Conservation (phyloP, 2,329 filamentous ascomycete species). For the Amphichorda felina region DNA sequence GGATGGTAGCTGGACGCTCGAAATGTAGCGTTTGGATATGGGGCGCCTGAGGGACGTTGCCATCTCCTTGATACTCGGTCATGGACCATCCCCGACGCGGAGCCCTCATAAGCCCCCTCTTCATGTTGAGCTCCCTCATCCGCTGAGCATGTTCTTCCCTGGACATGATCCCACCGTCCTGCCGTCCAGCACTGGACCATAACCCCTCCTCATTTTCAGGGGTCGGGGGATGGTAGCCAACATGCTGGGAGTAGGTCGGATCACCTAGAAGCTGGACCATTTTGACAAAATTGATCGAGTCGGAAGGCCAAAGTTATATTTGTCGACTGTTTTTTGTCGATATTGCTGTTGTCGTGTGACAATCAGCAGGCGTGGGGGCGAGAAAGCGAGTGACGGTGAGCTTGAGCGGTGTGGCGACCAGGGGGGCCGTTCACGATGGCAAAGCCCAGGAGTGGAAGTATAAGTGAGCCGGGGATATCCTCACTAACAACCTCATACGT, state of each 20-base stretch:
- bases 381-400: too few species aligned
- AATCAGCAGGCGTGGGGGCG: too few species aligned
- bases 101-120: constrained; percentile 21
- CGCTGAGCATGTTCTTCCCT: constrained; percentile 28
- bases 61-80: constrained; percentile 27
- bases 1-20: constrained; percentile 17
- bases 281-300: constrained; percentile 3
- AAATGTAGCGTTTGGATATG: constrained; percentile 11
- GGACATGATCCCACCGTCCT: constrained; percentile 15
- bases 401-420: background rate
- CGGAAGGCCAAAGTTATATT: background rate
- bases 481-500: constrained; percentile 30
- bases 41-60: constrained; percentile 9
- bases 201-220: constrained; percentile 2
- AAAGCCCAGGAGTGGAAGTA: constrained; percentile 1
- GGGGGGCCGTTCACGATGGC: constrained; percentile 2
- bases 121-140: constrained; percentile 23
- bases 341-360: too few species aligned
- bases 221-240: background rate
- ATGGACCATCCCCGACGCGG: constrained; percentile 35
- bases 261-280: constrained; percentile 21
- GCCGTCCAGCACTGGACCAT: background rate
- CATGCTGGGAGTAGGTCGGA: constrained; percentile 6
- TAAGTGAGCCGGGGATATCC: constrained; percentile 9
- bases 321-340: background rate